Percentiles rank a stretch among this genome's conserved stretches.
Conservation (phyloP, 2,329 filamentous ascomycete genomes). For the Phymatotrichopsis omnivora region DNA sequence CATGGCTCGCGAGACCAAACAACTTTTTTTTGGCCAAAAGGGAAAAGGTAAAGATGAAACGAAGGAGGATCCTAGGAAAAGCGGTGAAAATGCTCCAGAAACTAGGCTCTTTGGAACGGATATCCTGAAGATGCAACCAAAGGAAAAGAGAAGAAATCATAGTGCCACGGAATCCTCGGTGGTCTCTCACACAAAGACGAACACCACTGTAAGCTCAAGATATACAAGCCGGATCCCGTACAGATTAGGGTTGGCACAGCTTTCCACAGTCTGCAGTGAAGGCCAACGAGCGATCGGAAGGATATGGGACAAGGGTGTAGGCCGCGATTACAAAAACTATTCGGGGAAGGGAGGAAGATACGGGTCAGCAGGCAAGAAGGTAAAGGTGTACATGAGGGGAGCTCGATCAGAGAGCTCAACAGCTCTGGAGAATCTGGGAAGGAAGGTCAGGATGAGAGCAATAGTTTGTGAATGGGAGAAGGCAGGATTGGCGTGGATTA, state of each 20-base stretch:
- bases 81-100: background rate
- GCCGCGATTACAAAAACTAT: slow-evolving; percentile 6
- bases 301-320: slow-evolving; percentile 15
- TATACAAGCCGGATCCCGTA: too few species aligned
- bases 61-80: background rate
- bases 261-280: slow-evolving; percentile 15
- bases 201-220: background rate
- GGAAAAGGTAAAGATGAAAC: background rate
- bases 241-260: background rate
- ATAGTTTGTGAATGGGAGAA: slow-evolving; percentile 1
- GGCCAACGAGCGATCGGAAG: slow-evolving; percentile 11
- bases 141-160: background rate
- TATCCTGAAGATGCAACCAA: too few species aligned
- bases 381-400: slow-evolving; percentile 19
- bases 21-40: slow-evolving; percentile 6
- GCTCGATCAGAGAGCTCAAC: slow-evolving; percentile 12
- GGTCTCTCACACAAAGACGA: background rate
- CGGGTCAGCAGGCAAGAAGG: slow-evolving; percentile 12
- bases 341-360: slow-evolving; percentile 7
- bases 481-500: too few species aligned
- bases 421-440: slow-evolving; percentile 11
- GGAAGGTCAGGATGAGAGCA: slow-evolving; percentile 6
- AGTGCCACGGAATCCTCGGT: background rate
- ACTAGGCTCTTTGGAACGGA: too few species aligned
- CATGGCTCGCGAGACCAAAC: slow-evolving; percentile 5